phyloP scores from a whole-genome alignment of 352 stramenopile genomes.

The Pythium brachiatum region DNA sequence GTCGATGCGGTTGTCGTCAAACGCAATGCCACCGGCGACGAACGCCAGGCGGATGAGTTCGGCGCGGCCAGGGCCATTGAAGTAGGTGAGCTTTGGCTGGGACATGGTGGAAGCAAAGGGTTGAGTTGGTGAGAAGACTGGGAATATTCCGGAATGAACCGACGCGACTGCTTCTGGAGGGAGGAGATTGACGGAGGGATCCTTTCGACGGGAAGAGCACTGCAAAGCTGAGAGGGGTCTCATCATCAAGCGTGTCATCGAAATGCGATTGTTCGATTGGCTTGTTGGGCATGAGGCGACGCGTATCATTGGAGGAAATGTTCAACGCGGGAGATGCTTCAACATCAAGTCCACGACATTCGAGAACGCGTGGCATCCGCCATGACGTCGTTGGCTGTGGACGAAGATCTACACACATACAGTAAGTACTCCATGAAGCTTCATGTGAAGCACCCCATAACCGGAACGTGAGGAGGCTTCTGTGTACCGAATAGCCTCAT shows the following conservation, averaged over 20 bases:
- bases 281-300: neutral
- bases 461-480: neutral
- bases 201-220: too few species aligned
- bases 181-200: neutral
- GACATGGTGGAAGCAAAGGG: too few species aligned
- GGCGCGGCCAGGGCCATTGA: constrained; percentile 41
- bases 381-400: neutral
- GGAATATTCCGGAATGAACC: neutral
- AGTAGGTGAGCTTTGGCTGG: constrained; percentile 67
- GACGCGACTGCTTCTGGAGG: neutral
- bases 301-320: neutral
- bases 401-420: neutral
- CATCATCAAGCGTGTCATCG: neutral
- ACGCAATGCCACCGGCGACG: constrained; percentile 48
- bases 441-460: neutral
- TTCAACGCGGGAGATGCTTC: neutral
- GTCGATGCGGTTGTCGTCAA: constrained; percentile 58
- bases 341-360: neutral
- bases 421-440: too few species aligned
- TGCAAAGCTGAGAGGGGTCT: too few species aligned
- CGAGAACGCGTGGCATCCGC: neutral
- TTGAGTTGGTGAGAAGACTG: neutral
- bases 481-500: neutral
- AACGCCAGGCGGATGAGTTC: constrained; percentile 66
- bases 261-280: neutral